Evolutionary conservation across 345 rosid species (phyloP).

Genomic region (Arabidopsis thaliana): TAIR10.1 NC_003075.7:2192501-2193000

Average conservation of each 20-base stretch:
- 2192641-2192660: too few relatives aligned
- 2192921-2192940: neutral
- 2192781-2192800: too few relatives aligned
- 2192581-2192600: neutral
- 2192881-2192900: neutral
- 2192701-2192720: too few relatives aligned
- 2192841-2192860: neutral
- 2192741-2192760: too few relatives aligned
- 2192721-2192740: too few relatives aligned
- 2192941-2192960: neutral
- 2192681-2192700: too few relatives aligned
- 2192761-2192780: too few relatives aligned
- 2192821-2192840: too few relatives aligned
- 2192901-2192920: neutral
- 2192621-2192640: too few relatives aligned
- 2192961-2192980: neutral
- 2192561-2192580: neutral
- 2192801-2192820: too few relatives aligned
- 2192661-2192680: too few relatives aligned
- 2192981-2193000: neutral
- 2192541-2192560: neutral
- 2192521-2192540: neutral
- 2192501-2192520: too few relatives aligned
- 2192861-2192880: neutral
- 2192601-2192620: neutral